These are phyloP conservation scores for Chenopodium quinoa DNA, from an alignment of 148 eudicot genomes.

Conservation along the genomic window DNA sequence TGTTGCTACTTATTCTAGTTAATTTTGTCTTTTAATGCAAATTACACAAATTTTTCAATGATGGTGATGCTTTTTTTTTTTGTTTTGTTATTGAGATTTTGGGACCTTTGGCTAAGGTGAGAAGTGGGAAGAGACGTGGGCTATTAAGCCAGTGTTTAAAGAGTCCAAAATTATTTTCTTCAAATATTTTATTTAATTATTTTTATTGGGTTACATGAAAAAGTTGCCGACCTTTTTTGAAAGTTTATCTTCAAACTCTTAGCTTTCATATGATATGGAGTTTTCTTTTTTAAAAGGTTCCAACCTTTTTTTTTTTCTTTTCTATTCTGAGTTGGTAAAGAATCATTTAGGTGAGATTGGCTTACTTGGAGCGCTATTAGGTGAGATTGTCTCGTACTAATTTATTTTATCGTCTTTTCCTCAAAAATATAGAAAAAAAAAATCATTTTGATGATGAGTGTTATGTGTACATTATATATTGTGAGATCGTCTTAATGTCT, in stretches of 20 bases:
- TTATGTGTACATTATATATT: no score
- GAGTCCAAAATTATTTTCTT: neutral
- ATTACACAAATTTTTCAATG: neutral
- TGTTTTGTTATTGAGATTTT: neutral
- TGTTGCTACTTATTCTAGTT: conserved; percentile 1
- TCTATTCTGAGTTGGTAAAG: neutral
- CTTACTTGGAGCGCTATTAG: neutral
- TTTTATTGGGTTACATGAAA: neutral
- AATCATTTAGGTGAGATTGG: neutral
- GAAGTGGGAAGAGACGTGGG: conserved; percentile 28
- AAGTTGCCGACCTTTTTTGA: conserved; percentile 27
- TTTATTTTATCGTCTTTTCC: no score
- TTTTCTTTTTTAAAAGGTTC: neutral
- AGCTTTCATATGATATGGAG: neutral
- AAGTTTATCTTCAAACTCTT: neutral
- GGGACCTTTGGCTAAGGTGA: neutral
- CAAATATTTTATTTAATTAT: neutral
- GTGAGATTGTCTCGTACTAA: neutral
- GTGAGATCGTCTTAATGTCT: neutral
- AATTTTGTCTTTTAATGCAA: conserved; percentile 24
- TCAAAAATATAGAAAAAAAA: no score
- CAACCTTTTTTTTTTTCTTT: neutral
- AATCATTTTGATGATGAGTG: no score
- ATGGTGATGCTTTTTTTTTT: conserved; percentile 1
- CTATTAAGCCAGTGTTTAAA: conserved; percentile 8